Conservation (phyloP, 192 early-diverging fungal genomes). For the Linnemannia hyalina region DNA sequence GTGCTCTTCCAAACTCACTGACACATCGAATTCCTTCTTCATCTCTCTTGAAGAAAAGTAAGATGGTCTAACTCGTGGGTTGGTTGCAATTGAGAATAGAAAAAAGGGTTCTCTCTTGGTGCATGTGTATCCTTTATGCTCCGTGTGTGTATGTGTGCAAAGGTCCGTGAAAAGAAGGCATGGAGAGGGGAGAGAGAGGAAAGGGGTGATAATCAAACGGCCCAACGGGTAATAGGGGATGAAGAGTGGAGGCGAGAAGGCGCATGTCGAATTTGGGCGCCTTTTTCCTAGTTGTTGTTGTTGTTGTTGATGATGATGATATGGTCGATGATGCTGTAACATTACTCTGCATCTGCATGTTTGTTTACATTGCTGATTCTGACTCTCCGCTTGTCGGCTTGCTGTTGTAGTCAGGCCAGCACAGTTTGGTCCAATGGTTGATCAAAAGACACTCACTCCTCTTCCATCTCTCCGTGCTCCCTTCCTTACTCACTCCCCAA, state of each 20-base stretch:
- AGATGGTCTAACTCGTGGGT: no score
- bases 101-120: neutral
- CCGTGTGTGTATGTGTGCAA: neutral
- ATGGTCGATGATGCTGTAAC: neutral
- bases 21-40: neutral
- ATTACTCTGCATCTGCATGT: slow-evolving; percentile 6
- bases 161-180: neutral
- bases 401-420: neutral
- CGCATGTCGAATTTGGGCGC: neutral
- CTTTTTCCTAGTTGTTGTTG: neutral
- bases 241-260: neutral
- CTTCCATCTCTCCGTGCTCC: neutral
- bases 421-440: slow-evolving; percentile 3
- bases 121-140: neutral
- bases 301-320: neutral
- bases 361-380: slow-evolving; percentile 3
- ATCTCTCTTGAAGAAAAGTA: neutral
- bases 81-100: neutral
- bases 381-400: neutral
- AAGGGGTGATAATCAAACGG: neutral
- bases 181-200: neutral
- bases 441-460: slow-evolving; percentile 6
- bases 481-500: neutral
- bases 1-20: neutral
- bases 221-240: neutral